Percentiles rank a stretch among this genome's conserved stretches.
Conservation (phyloP, 148 eudicot genomes). For the Chenopodium album region DNA sequence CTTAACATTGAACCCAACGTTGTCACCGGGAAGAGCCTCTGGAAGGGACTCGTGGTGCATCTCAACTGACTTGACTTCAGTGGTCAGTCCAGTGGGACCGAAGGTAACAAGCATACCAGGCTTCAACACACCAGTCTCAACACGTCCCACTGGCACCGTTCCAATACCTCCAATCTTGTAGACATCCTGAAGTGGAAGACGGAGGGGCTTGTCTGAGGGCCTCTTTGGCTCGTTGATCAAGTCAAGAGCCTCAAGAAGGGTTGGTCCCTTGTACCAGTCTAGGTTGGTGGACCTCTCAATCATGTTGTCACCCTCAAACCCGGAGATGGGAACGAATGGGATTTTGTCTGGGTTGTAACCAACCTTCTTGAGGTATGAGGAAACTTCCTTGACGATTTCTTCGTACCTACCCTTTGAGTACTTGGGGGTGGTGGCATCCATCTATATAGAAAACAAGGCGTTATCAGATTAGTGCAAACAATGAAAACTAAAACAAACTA, state of each 20-base stretch:
- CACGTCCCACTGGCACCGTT: slow-evolving; percentile 42
- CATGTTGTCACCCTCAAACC: slow-evolving; percentile 47
- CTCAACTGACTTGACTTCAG: slow-evolving; percentile 45
- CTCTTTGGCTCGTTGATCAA: slow-evolving; percentile 34
- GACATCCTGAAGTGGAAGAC: slow-evolving; percentile 46
- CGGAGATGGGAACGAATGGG: slow-evolving; percentile 41
- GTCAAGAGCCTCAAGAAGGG: slow-evolving; percentile 38
- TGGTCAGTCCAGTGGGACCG: slow-evolving; percentile 41
- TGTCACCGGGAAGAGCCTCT: slow-evolving; percentile 40
- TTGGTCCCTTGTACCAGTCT: slow-evolving; percentile 47
- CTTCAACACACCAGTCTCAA: slow-evolving; percentile 39
- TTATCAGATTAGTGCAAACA: background rate
- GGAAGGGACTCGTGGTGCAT: slow-evolving; percentile 40
- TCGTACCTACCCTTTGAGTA: slow-evolving; percentile 43
- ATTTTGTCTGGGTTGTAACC: slow-evolving; percentile 46
- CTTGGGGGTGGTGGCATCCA: slow-evolving; percentile 53
- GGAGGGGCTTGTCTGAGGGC: slow-evolving; percentile 45
- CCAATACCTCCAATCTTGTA: slow-evolving; percentile 52
- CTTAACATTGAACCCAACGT: slow-evolving; percentile 40
- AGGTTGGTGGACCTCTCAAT: slow-evolving; percentile 46
- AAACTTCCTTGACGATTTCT: slow-evolving; percentile 42
- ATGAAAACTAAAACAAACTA: background rate
- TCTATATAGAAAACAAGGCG: slow-evolving; percentile 4
- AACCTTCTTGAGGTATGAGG: slow-evolving; percentile 40
- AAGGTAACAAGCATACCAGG: slow-evolving; percentile 45